Base-by-base conservation (phyloP, 495 filamentous ascomycete species). In the Penicillium chermesinum region DNA sequence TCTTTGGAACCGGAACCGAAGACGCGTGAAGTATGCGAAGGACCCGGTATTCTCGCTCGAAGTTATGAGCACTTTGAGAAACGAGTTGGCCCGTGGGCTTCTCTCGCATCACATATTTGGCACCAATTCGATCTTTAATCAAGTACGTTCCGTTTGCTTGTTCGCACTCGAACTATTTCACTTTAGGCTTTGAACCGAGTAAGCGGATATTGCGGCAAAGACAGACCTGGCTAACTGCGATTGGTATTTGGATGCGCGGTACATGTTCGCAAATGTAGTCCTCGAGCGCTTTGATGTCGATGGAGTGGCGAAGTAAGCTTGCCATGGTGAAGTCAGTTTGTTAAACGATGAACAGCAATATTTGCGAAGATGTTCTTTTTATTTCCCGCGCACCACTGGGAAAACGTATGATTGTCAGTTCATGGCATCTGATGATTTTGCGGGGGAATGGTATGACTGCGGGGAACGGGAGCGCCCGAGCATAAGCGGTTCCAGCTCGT, bases 131-230 rank as follows among this genome's bases (percentile, higher is more conserved):
- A 33, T 43, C 41, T 12, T 43, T 33, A 3, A 43, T 33, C 10
- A 43, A 43, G 25, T 43, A 43, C 13, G 41, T 43, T 9, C 21
- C n/a, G 30, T 25, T 43, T n/a, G 25, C 30, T 16, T 43, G 25
- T 5, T 12, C 15, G 17, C 17, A 19, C 3, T 25, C 41, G 9
- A 43, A 19, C 41, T 43, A 15, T 1, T 30, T 32, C 19, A 12
- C 17, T 21, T 7, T 21, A 12, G 22, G 8, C 17, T 18, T 15
- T 18, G 38, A 15, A 18, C 18, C n/a, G n/a, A n/a, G 17, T 27
- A 6, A 10, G 4, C 6, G 5, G 15, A 43, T 43, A 9, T 7
- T 10, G 3, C 15, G 7, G n/a, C 16, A 6, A 15, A 10, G 16
- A 7, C 25, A 30, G 30, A 43, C 41, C 41, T 43, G 41, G 16